phyloP scores from a whole-genome alignment of 176 grass and related monocot genomes.

The Pharus latifolius region DNA sequence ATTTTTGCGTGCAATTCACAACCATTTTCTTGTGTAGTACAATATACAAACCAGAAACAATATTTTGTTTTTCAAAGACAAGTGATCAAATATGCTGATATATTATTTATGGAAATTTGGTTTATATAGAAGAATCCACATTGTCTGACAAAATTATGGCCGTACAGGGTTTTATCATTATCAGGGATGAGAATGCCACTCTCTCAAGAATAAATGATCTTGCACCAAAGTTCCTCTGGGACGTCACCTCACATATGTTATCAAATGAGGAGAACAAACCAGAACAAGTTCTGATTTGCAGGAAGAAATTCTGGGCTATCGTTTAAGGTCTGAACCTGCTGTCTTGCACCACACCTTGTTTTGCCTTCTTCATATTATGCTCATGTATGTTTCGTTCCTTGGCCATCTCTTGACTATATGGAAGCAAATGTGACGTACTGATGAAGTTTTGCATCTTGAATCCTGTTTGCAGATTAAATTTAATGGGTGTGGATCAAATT shows the following conservation, averaged over 20 bases:
- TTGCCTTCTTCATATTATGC: not conserved
- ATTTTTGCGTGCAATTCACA: not conserved
- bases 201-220: constrained; percentile 71
- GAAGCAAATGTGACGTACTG: too few relatives aligned
- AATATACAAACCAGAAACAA: not conserved
- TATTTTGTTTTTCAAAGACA: not conserved
- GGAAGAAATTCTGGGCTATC: constrained; percentile 95
- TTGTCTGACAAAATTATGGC: constrained; percentile 8
- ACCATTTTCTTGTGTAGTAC: not conserved
- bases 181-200: constrained; percentile 58
- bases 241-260: constrained; percentile 42
- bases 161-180: constrained; percentile 75
- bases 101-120: not conserved
- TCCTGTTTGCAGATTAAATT: too few relatives aligned
- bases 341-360: not conserved
- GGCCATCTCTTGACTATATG: too few relatives aligned
- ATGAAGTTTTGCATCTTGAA: too few relatives aligned
- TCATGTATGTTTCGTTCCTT: too few relatives aligned
- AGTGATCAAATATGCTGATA: not conserved
- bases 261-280: constrained; percentile 53
- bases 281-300: constrained; percentile 59
- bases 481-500: too few relatives aligned
- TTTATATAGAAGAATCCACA: not conserved
- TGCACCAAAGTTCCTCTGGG: constrained; percentile 88
- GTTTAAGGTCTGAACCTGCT: constrained; percentile 28